Conservation (phyloP, 306 rosid genomes). For the Rosa chinensis region DNA sequence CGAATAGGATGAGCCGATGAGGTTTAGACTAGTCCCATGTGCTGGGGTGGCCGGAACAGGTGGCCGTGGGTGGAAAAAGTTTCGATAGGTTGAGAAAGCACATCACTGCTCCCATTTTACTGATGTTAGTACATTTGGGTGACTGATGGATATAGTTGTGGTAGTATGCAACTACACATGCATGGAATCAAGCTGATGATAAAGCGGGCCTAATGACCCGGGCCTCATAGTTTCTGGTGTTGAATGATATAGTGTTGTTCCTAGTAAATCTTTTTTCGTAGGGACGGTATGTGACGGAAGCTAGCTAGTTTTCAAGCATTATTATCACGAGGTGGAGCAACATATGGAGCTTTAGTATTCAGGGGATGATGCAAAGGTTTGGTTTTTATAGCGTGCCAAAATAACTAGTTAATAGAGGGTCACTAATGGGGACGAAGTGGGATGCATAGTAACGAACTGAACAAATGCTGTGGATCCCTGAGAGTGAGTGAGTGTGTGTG, state of each 20-base stretch:
- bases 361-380: background rate
- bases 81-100: background rate
- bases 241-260: background rate
- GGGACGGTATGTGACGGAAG: background rate
- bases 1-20: background rate
- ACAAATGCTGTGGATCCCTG: too few relatives aligned
- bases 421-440: too few relatives aligned
- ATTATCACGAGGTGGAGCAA: background rate
- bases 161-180: background rate
- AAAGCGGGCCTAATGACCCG: background rate
- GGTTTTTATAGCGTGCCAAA: background rate
- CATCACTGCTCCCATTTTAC: background rate
- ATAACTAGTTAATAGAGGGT: background rate
- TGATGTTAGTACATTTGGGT: background rate
- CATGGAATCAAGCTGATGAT: background rate
- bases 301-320: background rate
- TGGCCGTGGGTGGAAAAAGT: background rate
- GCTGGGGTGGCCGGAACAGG: background rate
- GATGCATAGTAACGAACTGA: too few relatives aligned
- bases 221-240: background rate
- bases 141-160: background rate
- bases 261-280: background rate
- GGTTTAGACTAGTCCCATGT: background rate
- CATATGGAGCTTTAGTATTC: background rate
- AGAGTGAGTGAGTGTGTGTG: too few relatives aligned